Evolutionary conservation across 257 asterid genomes (phyloP).

Genomic region (Nicotiana noctiflora): DNA sequence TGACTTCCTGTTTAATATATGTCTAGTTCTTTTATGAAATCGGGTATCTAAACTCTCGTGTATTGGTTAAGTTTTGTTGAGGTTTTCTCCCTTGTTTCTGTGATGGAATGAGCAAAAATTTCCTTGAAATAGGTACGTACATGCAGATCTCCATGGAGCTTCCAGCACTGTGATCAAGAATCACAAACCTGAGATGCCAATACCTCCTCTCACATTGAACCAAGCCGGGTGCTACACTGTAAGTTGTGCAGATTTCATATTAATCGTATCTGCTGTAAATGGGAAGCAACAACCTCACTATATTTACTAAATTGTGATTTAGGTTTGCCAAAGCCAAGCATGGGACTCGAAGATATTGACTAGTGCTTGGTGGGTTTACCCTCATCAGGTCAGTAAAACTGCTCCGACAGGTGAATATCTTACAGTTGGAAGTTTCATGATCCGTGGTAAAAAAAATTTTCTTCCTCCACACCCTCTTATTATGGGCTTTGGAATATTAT

Average conservation of each 20-base stretch:
- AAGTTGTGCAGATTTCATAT: slow-evolving; percentile 23
- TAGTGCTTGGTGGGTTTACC: slow-evolving; percentile 99
- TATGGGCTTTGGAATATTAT: slow-evolving; percentile 95
- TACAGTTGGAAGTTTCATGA: slow-evolving; percentile 99
- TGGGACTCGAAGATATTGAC: slow-evolving; percentile 99
- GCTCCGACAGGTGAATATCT: slow-evolving; percentile 99
- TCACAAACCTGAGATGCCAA: slow-evolving; percentile 80
- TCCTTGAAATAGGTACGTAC: slow-evolving; percentile 63
- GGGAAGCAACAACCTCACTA: not conserved
- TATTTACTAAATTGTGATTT: slow-evolving; percentile 12
- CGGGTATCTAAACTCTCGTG: not conserved
- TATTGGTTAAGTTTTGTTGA: not conserved
- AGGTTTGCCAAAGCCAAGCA: slow-evolving; percentile 99
- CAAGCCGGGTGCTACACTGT: slow-evolving; percentile 98
- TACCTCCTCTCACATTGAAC: slow-evolving; percentile 95
- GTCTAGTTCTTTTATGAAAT: not conserved
- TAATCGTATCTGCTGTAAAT: not conserved
- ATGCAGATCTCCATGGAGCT: slow-evolving; percentile 98
- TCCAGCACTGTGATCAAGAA: slow-evolving; percentile 96
- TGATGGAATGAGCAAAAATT: slow-evolving; percentile 18
- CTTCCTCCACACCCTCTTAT: slow-evolving; percentile 94
- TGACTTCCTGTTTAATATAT: not conserved
- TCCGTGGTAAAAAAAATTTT: slow-evolving; percentile 95
- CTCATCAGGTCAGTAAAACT: slow-evolving; percentile 95
- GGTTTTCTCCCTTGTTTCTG: slow-evolving; percentile 9